Base-by-base conservation (phyloP, 2,329 filamentous ascomycete species). In the Geoglossum cookeanum region DNA sequence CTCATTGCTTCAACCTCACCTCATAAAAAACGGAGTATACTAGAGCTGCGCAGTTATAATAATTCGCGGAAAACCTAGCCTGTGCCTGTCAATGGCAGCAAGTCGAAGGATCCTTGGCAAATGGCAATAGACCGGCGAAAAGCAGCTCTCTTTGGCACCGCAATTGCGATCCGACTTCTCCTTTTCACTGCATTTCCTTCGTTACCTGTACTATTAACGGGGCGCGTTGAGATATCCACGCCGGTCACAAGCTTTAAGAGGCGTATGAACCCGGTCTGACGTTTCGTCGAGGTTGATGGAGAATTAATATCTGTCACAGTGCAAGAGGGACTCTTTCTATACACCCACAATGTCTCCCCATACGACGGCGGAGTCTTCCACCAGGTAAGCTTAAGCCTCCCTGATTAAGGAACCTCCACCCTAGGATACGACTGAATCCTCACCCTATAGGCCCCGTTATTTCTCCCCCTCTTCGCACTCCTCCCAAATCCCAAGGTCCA, bases 231-330 rank as follows among this genome's bases (percentile, higher is more conserved):
- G 75, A 85, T 98, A 65, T 96, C 92, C 49, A 98, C 92, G 27
- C 91, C 92, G 44, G 85, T 97, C 52, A 96, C 88, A 64, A 95
- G 91, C 78, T 98, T 96, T 79, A 97, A 97, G 75, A 81, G 92
- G 80, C 75, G 90, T 94, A 77, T 57, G 9, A 35, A 57, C 32
- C 17, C 58, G 39, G 17, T 13, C 33, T 55, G 39, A 22, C 55
- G 42, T 32, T 35, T 17, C 9, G 3, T 45, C 3, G 54, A 13
- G n/a, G 6, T 11, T 1, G 53, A 47, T 45, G 9, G n/a, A n/a
- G 17, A 32, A 42, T 54, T 54, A 47, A 58, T 17, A 4, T 15
- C 32, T 3, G 37, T 33, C 15, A n/a, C 64, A 94, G 88, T 97
- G 57, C 91, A 97, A 76, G 92, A 98, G 72, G 92, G 92, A 22